Evolutionary conservation across 1,284 basidiomycete species (phyloP), one percentile per base, ranked within the genome.

Genomic region (Xerocomus amazonicus): DNA sequence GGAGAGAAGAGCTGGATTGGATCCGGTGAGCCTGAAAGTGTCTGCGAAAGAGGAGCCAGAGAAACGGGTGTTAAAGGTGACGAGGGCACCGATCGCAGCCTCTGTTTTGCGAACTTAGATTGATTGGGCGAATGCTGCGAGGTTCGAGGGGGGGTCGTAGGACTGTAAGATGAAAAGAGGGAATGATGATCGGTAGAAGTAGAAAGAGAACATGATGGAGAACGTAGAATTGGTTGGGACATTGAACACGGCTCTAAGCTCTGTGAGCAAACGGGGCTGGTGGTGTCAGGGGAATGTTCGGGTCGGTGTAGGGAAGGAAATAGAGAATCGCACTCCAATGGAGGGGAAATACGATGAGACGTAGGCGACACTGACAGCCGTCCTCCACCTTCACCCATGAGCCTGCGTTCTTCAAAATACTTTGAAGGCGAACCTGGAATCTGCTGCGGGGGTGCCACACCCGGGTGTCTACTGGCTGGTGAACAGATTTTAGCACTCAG

Each of bases 1-100:
- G 51, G 35, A 5, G 58, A 44, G n/a, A 51, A 14, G 19, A 62
- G 43, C 33, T 40, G 60, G 9, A 67, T 51, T 43, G 55, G 62
- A 47, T 67, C 63, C 16, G 63, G 59, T 0, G 63, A 68, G 23
- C 19, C 57, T 29, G 53, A 53, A 3, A 16, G 37, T 17, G 19
- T 29, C 12, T 26, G 65, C 9, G 26, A 31, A 49, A 35, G 34
- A 50, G 27, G 43, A 43, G 14, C 32, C 2, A 54, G 51, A 47
- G 57, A 65, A 45, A 43, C 4, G 3, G 58, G 59, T 35, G 63
- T 66, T 29, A 67, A 39, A 13, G 61, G 64, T 5, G 61, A 66
- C 8, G 56, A 65, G 27, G 32, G 4, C 4, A 36, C 23, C 17
- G 13, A 34, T 6, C 17, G 38, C 5, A 14, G 5, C 12, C 29